Conservation (phyloP, 2,329 filamentous ascomycete species). For the Byssothecium circinans region DNA sequence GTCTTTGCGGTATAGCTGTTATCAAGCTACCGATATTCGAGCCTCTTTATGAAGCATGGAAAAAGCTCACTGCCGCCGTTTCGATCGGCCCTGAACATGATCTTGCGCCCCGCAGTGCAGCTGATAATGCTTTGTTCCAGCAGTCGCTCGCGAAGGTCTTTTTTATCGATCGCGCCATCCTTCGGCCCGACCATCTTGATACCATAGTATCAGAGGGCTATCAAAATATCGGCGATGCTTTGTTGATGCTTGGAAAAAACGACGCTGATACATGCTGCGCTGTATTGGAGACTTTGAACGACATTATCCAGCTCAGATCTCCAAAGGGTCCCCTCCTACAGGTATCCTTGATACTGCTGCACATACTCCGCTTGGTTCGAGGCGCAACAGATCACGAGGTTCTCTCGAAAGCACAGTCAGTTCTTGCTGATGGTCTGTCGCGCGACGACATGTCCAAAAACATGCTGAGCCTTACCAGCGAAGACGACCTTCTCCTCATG, state of each 20-base stretch:
- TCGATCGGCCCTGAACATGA: slow-evolving; percentile 23
- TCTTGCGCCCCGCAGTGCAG: slow-evolving; percentile 9
- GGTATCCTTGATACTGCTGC: slow-evolving; percentile 20
- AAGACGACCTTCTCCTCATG: slow-evolving; percentile 15
- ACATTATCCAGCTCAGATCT: slow-evolving; percentile 15
- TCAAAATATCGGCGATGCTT: slow-evolving; percentile 26
- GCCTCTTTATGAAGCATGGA: slow-evolving; percentile 23
- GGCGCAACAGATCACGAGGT: slow-evolving; percentile 28
- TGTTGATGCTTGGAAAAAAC: slow-evolving; percentile 23
- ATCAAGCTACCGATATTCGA: slow-evolving; percentile 20
- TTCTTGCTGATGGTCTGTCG: slow-evolving; percentile 26
- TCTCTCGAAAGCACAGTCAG: slow-evolving; percentile 30
- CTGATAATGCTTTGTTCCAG: slow-evolving; percentile 20
- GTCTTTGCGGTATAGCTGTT: slow-evolving; percentile 27
- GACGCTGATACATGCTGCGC: slow-evolving; percentile 32
- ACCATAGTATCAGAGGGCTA: slow-evolving; percentile 17
- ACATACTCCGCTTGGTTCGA: slow-evolving; percentile 24
- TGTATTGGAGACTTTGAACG: slow-evolving; percentile 24
- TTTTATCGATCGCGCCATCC: slow-evolving; percentile 28
- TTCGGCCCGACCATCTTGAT: slow-evolving; percentile 15
- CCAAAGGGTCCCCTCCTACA: slow-evolving; percentile 15
- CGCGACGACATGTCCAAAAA: slow-evolving; percentile 2
- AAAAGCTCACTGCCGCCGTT: slow-evolving; percentile 17
- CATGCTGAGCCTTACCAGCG: slow-evolving; percentile 22
- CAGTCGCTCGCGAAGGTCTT: slow-evolving; percentile 26